phyloP scores from a whole-genome alignment of 305 asterid genomes.

The Solanum hybrid region DNA sequence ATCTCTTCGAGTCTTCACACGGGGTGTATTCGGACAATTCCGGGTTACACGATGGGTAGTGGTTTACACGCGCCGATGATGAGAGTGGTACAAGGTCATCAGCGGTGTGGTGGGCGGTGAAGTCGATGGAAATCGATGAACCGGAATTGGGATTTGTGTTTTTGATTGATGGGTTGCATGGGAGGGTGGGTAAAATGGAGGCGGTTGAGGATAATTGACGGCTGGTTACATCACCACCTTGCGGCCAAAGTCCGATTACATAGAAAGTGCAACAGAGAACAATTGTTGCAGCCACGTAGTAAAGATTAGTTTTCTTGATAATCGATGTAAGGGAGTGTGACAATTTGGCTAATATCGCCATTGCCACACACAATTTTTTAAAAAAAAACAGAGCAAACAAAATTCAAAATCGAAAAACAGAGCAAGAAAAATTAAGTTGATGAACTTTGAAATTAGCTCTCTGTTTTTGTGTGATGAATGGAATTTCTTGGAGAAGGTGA shows the following conservation, averaged over 20 bases:
- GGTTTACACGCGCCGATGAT: slow-evolving; percentile 37
- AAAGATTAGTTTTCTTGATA: slow-evolving; percentile 51
- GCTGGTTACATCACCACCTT: slow-evolving; percentile 34
- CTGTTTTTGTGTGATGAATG: neutral
- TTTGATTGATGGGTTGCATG: slow-evolving; percentile 23
- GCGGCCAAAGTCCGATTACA: slow-evolving; percentile 61
- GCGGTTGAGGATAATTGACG: slow-evolving; percentile 18
- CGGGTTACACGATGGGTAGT: slow-evolving; percentile 46
- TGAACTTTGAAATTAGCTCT: neutral
- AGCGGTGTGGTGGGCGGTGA: slow-evolving; percentile 66
- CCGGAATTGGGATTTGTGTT: neutral
- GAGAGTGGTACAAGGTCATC: slow-evolving; percentile 30
- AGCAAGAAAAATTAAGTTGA: neutral
- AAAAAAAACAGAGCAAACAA: neutral
- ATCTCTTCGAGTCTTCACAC: slow-evolving; percentile 61
- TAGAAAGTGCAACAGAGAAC: slow-evolving; percentile 61
- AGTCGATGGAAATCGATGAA: slow-evolving; percentile 35
- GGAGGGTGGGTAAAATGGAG: slow-evolving; percentile 15
- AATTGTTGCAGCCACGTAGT: slow-evolving; percentile 33
- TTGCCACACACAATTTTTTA: slow-evolving; percentile 14
- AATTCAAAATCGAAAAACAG: neutral
- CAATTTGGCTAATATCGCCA: slow-evolving; percentile 51
- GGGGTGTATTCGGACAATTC: slow-evolving; percentile 81
- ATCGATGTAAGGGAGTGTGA: slow-evolving; percentile 35
- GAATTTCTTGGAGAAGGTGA: neutral